Evolutionary conservation across 78 protist species (phyloP).

Genomic region (Anaeramoeba ignava): DNA sequence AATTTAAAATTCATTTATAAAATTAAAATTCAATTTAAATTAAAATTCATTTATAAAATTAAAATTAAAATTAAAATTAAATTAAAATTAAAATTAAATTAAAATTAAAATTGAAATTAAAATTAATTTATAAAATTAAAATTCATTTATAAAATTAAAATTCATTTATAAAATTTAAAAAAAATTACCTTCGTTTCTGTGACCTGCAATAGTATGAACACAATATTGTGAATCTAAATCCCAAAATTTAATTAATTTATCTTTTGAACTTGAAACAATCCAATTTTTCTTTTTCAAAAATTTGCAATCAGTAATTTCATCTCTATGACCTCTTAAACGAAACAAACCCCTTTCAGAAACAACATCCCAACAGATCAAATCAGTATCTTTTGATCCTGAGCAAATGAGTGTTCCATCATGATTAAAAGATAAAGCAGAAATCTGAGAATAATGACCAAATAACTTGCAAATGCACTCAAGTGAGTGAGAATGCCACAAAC

Average conservation of each 20-base stretch:
- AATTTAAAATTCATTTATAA: too few species aligned
- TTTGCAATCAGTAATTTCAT: not conserved
- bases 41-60: not conserved
- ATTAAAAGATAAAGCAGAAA: constrained; percentile 40
- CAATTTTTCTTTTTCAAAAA: not conserved
- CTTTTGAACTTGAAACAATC: constrained; percentile 42
- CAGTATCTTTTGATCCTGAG: constrained; percentile 64
- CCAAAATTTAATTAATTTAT: constrained; percentile 67
- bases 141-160: not conserved
- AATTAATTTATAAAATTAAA: not conserved
- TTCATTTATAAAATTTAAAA: not conserved
- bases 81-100: not conserved
- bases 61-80: too few species aligned
- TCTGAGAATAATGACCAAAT: constrained; percentile 48
- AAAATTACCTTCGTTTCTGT: not conserved
- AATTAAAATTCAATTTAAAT: not conserved
- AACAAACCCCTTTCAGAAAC: constrained; percentile 61
- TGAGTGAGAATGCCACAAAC: not conserved
- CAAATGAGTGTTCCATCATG: constrained; percentile 35
- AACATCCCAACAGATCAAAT: constrained; percentile 78
- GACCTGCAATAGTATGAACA: constrained; percentile 63
- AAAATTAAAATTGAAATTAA: not conserved
- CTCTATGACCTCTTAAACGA: not conserved
- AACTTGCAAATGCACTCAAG: not conserved
- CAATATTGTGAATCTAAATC: constrained; percentile 67